Conservation (phyloP, 257 asterid genomes). For the Nicotiana tomentosiformis region DNA sequence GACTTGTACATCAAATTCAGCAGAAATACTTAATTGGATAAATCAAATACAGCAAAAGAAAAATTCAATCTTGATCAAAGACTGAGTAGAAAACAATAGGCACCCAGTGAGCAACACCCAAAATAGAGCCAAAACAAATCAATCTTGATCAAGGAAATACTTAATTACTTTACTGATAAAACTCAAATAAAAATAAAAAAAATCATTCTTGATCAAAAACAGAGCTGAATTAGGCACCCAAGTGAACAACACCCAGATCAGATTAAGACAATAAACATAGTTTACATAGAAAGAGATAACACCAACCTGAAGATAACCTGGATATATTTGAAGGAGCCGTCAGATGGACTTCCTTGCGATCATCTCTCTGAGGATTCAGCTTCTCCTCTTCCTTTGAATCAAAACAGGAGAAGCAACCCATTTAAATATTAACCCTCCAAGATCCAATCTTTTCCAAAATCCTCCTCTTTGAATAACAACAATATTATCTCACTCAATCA, state of each 20-base stretch:
- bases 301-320: slow-evolving; percentile 83
- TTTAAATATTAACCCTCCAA: slow-evolving; percentile 22
- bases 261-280: slow-evolving; percentile 25
- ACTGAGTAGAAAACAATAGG: too few relatives aligned
- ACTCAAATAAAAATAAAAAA: background rate
- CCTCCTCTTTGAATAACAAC: slow-evolving; percentile 19
- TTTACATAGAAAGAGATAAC: background rate
- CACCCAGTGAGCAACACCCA: too few relatives aligned
- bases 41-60: background rate
- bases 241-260: slow-evolving; percentile 32
- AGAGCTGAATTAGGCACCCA: background rate
- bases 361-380: slow-evolving; percentile 58
- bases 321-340: slow-evolving; percentile 59
- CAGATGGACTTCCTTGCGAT: slow-evolving; percentile 53
- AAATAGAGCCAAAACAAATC: too few relatives aligned
- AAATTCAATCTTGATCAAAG: background rate
- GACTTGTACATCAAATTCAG: background rate
- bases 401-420: slow-evolving; percentile 98
- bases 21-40: background rate
- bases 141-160: background rate
- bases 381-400: slow-evolving; percentile 80
- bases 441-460: slow-evolving; percentile 22
- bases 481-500: slow-evolving; percentile 27
- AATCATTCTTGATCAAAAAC: slow-evolving; percentile 1
- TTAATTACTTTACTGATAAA: slow-evolving; percentile 1